phyloP scores from a whole-genome alignment of 805 yeast species.

The Yarrowia sp. region DNA sequence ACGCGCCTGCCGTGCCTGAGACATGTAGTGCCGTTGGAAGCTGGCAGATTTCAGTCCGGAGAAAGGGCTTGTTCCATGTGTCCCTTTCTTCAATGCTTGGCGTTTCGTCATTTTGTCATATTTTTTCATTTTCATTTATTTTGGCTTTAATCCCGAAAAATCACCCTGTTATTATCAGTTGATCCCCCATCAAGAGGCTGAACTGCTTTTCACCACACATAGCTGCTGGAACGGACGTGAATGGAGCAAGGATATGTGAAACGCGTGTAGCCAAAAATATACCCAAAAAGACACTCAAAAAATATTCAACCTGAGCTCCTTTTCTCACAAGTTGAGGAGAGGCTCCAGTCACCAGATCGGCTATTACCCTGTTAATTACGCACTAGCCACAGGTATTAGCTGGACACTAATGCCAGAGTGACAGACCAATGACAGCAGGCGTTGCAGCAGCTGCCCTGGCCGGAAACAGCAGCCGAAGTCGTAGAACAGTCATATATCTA shows the following conservation, averaged over 20 bases:
- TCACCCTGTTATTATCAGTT: background rate
- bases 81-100: background rate
- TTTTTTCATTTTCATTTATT: background rate
- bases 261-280: background rate
- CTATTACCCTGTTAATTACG: too few relatives aligned
- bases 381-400: too few relatives aligned
- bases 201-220: background rate
- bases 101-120: too few relatives aligned
- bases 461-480: too few relatives aligned
- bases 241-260: background rate
- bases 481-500: too few relatives aligned
- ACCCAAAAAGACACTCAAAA: background rate
- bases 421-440: too few relatives aligned
- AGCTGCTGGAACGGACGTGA: background rate
- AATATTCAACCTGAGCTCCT: too few relatives aligned
- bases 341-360: too few relatives aligned
- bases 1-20: background rate
- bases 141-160: background rate
- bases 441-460: too few relatives aligned
- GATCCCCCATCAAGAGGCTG: background rate
- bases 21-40: constrained; percentile 17
- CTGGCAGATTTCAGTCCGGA: background rate
- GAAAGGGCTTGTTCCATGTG: background rate
- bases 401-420: too few relatives aligned
- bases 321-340: too few relatives aligned